Evolutionary conservation across 2,329 filamentous ascomycete genomes (phyloP).

Genomic region (Diaporthe ilicicola): DNA sequence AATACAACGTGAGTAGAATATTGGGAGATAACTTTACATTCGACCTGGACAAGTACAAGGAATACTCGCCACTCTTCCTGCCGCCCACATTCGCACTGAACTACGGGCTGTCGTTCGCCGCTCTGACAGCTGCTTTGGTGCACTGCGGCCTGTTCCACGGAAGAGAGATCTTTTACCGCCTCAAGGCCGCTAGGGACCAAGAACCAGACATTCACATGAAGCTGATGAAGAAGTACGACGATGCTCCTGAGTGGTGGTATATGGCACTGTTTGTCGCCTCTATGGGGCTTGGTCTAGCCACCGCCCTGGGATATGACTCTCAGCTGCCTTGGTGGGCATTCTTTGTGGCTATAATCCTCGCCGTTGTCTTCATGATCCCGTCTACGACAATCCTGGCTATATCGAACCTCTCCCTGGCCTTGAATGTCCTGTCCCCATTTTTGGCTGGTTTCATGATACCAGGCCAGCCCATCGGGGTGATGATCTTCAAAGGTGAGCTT

Average conservation of each 20-base stretch:
- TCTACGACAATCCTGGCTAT: conserved; percentile 56
- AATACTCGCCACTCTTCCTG: conserved; percentile 65
- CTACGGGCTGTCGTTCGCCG: conserved; percentile 62
- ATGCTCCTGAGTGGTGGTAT: conserved; percentile 67
- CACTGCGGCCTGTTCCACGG: conserved; percentile 50
- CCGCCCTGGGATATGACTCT: conserved; percentile 55
- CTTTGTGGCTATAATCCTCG: conserved; percentile 56
- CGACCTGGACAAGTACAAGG: conserved; percentile 58
- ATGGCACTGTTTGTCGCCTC: conserved; percentile 51
- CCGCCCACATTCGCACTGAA: conserved; percentile 55
- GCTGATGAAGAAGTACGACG: conserved; percentile 62
- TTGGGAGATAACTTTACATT: conserved; percentile 58
- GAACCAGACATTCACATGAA: conserved; percentile 59
- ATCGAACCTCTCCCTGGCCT: conserved; percentile 58
- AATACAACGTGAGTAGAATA: conserved; percentile 62
- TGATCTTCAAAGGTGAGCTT: conserved; percentile 57
- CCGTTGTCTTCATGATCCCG: conserved; percentile 56
- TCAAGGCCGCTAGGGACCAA: conserved; percentile 55
- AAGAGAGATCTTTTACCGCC: conserved; percentile 53
- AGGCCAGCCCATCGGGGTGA: conserved; percentile 62
- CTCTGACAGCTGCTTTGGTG: conserved; percentile 54
- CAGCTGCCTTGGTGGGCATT: conserved; percentile 63
- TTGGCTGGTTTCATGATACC: conserved; percentile 68
- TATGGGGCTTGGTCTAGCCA: conserved; percentile 55
- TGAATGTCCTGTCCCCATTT: conserved; percentile 64